Evolutionary conservation across 768 basidiomycete species (phyloP), one percentile per base, ranked within the genome.

Genomic region (Lentinula guzmanii): DNA sequence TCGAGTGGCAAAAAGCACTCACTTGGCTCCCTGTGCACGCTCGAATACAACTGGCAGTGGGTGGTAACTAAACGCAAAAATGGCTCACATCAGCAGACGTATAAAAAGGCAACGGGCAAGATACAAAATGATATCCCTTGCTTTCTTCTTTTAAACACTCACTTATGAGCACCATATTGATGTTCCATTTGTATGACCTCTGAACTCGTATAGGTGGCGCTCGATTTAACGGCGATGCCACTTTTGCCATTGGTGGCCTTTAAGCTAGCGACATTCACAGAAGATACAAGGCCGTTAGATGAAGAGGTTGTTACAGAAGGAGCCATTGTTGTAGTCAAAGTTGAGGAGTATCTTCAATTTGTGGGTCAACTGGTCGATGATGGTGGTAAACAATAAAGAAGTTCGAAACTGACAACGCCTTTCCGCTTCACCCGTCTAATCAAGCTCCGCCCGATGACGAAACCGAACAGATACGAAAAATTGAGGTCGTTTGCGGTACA

Each of bases 21-120:
- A 93, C 91, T 87, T 91, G 28, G 91, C 94, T 46, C 96, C 97
- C 64, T 83, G 82, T 21, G 91, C 96, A 50, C 84, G 82, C 65
- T 97, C 94, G 69, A 98, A 96, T 54, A 97, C 95, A 63, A 97
- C 85, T 8, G 96, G 95, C 8, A 98, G 77, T 0, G 97, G 95
- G 71, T 97, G 94, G 72, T 98, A 98, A 76, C 96, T 98, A 77
- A 76, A 70, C 56, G 78, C 70, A 75, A 76, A 76, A 77, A 78
- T 66, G 66, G 71, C 77, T 75, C 79, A 70, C 76, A 66, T 68
- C 71, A 77, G 71, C 51, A 61, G 50, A 62, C 63, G 39, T 60
- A 52, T 51, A 37, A 34, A 64, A 61, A 68, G 28, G 66, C 65
- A 64, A 67, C 62, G 60, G 52, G 63, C 68, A 67, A 50, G 62